These are phyloP conservation scores for Fusarium albosuccineum DNA, from an alignment of 2,329 filamentous ascomycete species.

Conservation along the genomic window DNA sequence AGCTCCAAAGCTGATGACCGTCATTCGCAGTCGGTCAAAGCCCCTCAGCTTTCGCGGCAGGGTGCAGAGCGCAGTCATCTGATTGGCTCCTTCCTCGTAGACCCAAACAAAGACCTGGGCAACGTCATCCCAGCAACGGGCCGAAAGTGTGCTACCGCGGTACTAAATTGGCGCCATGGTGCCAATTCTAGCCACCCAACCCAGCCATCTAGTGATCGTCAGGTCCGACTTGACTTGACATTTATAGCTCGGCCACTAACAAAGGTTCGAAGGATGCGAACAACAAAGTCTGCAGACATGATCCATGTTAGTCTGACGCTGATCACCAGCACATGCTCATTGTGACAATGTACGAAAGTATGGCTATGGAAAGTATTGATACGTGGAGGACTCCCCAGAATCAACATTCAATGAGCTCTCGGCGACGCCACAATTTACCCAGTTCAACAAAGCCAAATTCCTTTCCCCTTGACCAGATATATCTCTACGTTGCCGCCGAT, in stretches of 20 bases:
- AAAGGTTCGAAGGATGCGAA: background rate
- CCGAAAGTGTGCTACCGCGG: background rate
- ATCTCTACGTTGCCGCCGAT: background rate
- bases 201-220: background rate
- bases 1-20: slow-evolving; percentile 19
- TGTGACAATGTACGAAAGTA: too few species aligned
- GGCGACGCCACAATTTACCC: background rate
- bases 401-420: background rate
- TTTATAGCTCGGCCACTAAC: too few species aligned
- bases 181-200: background rate
- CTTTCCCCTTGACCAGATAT: background rate
- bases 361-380: too few species aligned
- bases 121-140: slow-evolving; percentile 38
- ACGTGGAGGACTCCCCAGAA: background rate
- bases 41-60: slow-evolving; percentile 41
- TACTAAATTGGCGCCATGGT: background rate
- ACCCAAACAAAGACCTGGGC: slow-evolving; percentile 34
- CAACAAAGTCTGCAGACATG: too few species aligned
- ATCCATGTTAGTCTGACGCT: too few species aligned
- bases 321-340: too few species aligned
- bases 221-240: background rate
- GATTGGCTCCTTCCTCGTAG: slow-evolving; percentile 32
- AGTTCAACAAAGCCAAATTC: background rate
- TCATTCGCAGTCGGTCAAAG: slow-evolving; percentile 37
- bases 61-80: slow-evolving; percentile 29